Base-by-base conservation (phyloP, 768 basidiomycete species). In the Mycena floridula region DNA sequence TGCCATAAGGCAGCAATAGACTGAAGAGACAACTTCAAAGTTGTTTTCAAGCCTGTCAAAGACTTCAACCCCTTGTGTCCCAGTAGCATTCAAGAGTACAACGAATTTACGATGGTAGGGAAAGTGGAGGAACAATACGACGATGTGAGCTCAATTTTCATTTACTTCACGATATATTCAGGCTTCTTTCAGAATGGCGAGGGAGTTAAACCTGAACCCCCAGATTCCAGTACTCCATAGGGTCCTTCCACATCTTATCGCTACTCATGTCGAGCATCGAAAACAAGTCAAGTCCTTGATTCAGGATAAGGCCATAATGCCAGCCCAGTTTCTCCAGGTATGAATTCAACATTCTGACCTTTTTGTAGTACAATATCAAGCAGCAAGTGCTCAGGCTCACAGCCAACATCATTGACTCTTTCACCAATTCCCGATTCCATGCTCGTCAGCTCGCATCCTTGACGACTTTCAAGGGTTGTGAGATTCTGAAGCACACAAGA, bases 11-110 rank as follows among this genome's bases (percentile, higher is more conserved):
- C 71, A 3, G 64, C 67, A 24, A 89, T 89, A 55, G 68, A 71
- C 35, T 89, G 85, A 58, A 80, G 82, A 41, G 95, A 97, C 66
- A 98, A 97, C 66, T 99, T 91, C 70, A 96, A 98, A 66, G 96
- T 96, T 61, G 96, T 95, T 55, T 96, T 75, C 59, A 88, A 98
- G 63, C 76, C 98, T 15, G 96, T 99, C 64, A 99, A 98, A 96
- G 96, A 99, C 63, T 99, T 98, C 82, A 99, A 99, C 65, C 96
- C 93, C 49, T 73, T 99, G 45, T 99, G 98, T 60, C 96, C 96
- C 5, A 93, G 89, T 61, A 99, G 98, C 70, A 99, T 99, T 39
- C 96, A 98, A 58, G 96, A 99, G 70, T 99, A 89, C 60, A 98
- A 99, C 53, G 96, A 98, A 65, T 98, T 98, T 57, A 98, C 96